Conservation (phyloP, 2,329 filamentous ascomycete genomes). For the Phialophora verrucosa region DNA sequence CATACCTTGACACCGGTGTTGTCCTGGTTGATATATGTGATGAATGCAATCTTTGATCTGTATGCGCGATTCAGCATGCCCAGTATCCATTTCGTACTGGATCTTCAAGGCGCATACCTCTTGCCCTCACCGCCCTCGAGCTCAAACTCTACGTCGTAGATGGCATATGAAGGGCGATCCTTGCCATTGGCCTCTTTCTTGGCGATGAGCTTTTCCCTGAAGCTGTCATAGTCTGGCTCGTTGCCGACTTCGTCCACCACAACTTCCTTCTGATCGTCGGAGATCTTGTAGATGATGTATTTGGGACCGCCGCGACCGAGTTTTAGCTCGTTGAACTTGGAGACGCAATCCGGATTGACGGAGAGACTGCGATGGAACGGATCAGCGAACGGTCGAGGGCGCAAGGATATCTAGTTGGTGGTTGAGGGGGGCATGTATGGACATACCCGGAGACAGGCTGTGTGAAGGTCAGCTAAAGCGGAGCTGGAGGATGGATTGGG, state of each 20-base stretch:
- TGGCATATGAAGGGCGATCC: slow-evolving; percentile 55
- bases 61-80: slow-evolving; percentile 13
- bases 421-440: slow-evolving; percentile 14
- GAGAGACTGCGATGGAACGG: slow-evolving; percentile 46
- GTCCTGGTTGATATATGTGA: slow-evolving; percentile 46
- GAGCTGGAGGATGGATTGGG: neutral
- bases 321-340: slow-evolving; percentile 55
- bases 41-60: slow-evolving; percentile 60
- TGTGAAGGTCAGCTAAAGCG: slow-evolving; percentile 19
- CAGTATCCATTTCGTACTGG: neutral
- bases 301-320: slow-evolving; percentile 53
- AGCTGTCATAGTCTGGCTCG: slow-evolving; percentile 55
- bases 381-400: slow-evolving; percentile 22
- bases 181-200: slow-evolving; percentile 52
- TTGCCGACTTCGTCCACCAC: slow-evolving; percentile 54
- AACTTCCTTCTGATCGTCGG: slow-evolving; percentile 57
- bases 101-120: slow-evolving; percentile 45
- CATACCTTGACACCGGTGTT: slow-evolving; percentile 40
- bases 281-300: slow-evolving; percentile 60
- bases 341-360: slow-evolving; percentile 55
- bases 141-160: slow-evolving; percentile 59
- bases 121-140: slow-evolving; percentile 55
- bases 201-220: slow-evolving; percentile 53
- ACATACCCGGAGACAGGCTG: slow-evolving; percentile 41
- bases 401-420: slow-evolving; percentile 9